Evolutionary conservation across 2,329 filamentous ascomycete species (phyloP).

Genomic region (Aaosphaeria pasadenensis): DNA sequence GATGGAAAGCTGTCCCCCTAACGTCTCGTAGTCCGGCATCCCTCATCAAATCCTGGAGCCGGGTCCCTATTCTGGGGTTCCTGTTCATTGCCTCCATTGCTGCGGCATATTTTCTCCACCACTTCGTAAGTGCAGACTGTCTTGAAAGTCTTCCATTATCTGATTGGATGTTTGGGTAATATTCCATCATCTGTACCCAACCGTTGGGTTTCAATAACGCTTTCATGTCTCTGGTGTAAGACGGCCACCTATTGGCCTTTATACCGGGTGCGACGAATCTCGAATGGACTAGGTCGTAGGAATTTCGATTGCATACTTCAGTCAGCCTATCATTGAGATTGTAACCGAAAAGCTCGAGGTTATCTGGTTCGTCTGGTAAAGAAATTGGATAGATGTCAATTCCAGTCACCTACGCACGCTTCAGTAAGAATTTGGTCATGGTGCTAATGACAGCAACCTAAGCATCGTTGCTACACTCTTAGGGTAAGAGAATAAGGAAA

Average conservation of each 20-base stretch:
- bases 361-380: constrained; percentile 35
- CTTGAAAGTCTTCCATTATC: constrained; percentile 75
- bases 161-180: constrained; percentile 82
- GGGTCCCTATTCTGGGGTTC: constrained; percentile 31
- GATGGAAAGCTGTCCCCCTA: constrained; percentile 19
- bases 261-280: constrained; percentile 70
- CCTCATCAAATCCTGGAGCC: constrained; percentile 24
- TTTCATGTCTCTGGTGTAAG: constrained; percentile 74
- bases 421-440: too few relatives aligned
- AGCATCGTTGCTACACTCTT: not conserved
- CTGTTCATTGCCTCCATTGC: constrained; percentile 33
- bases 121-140: constrained; percentile 31
- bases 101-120: constrained; percentile 33
- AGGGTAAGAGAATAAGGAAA: not conserved
- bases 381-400: constrained; percentile 36
- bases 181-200: constrained; percentile 86
- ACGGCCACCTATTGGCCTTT: constrained; percentile 67
- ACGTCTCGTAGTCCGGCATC: constrained; percentile 32
- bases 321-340: constrained; percentile 40
- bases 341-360: constrained; percentile 31
- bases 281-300: constrained; percentile 84
- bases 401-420: constrained; percentile 29
- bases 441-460: too few relatives aligned
- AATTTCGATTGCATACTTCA: constrained; percentile 57
- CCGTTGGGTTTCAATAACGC: constrained; percentile 70